Percentiles rank a stretch among this genome's conserved stretches.
Evolutionary conservation across 345 rosid species (phyloP).

Genomic region (Arabidopsis suecica): DNA sequence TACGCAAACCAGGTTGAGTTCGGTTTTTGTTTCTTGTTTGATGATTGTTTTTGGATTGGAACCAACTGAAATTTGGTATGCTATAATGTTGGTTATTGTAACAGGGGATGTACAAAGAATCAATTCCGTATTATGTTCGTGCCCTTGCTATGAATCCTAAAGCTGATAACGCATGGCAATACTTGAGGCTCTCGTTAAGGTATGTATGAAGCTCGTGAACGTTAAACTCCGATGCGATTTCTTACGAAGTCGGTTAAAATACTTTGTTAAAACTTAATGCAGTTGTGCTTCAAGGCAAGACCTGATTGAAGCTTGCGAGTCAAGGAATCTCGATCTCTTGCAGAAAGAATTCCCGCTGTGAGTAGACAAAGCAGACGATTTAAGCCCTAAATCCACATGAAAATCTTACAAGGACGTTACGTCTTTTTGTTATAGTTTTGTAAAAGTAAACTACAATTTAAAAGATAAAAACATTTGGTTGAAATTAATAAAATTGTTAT

Average conservation of each 20-base stretch:
- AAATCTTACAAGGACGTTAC: conserved; percentile 5
- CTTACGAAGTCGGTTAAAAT: not conserved
- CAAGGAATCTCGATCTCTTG: conserved; percentile 87
- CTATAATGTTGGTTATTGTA: conserved; percentile 13
- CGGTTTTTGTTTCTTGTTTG: not conserved
- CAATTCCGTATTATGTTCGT: conserved; percentile 89
- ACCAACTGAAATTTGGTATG: not conserved
- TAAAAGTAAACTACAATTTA: conserved; percentile 11
- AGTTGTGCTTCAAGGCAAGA: conserved; percentile 88
- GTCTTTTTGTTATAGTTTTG: conserved; percentile 17
- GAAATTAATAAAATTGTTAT: not conserved
- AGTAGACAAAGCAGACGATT: conserved; percentile 31
- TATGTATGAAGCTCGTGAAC: conserved; percentile 38
- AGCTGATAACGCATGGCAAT: conserved; percentile 99
- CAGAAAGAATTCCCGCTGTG: conserved; percentile 90
- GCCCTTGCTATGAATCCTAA: conserved; percentile 99
- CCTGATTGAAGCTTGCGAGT: conserved; percentile 87
- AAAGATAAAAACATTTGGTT: not conserved
- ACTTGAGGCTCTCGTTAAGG: conserved; percentile 95
- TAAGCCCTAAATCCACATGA: conserved; percentile 18
- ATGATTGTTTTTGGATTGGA: not conserved
- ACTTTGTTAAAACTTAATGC: conserved; percentile 28
- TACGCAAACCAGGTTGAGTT: conserved; percentile 91
- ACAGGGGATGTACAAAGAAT: conserved; percentile 93
- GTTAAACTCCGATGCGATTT: not conserved